phyloP scores from a whole-genome alignment of 139 green algal genomes.

The Tetradesmus lagerheimii region DNA sequence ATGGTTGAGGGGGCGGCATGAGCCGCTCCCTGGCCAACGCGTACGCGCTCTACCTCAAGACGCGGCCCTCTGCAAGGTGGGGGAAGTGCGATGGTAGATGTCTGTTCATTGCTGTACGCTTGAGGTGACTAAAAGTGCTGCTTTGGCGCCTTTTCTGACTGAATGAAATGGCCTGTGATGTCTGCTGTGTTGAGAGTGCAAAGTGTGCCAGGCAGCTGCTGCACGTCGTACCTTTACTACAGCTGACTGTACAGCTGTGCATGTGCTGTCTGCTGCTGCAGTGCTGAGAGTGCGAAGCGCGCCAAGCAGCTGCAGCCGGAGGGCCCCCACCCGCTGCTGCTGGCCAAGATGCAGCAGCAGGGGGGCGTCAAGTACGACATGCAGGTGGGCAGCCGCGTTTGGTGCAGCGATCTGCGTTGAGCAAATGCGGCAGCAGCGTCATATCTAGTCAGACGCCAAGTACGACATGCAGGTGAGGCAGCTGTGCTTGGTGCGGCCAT shows the following conservation, averaged over 20 bases:
- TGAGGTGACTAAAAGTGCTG: not conserved
- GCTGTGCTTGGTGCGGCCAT: not conserved
- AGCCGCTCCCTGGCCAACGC: slow-evolving; percentile 78
- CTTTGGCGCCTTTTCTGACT: not conserved
- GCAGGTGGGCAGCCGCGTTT: slow-evolving; percentile 40
- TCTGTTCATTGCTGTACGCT: not conserved
- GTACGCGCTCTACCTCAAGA: slow-evolving; percentile 91
- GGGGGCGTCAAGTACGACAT: slow-evolving; percentile 14
- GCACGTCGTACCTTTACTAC: not conserved
- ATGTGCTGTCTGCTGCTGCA: not conserved
- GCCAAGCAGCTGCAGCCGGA: slow-evolving; percentile 72
- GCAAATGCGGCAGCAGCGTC: not conserved
- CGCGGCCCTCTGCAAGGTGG: slow-evolving; percentile 77
- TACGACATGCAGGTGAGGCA: not conserved
- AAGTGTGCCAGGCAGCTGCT: not conserved
- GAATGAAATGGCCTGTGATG: too few species aligned
- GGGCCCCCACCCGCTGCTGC: slow-evolving; percentile 86
- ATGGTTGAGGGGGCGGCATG: slow-evolving; percentile 47
- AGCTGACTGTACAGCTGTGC: too few species aligned
- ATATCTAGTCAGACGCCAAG: not conserved
- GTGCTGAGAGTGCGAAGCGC: slow-evolving; percentile 76
- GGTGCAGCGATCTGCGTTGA: not conserved
- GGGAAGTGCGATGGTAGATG: too few species aligned
- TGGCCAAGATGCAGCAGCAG: slow-evolving; percentile 64
- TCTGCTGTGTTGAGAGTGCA: too few species aligned